These are phyloP conservation scores for Candida sojae DNA, from an alignment of 1,139 yeast species.

Conservation along the genomic window DNA sequence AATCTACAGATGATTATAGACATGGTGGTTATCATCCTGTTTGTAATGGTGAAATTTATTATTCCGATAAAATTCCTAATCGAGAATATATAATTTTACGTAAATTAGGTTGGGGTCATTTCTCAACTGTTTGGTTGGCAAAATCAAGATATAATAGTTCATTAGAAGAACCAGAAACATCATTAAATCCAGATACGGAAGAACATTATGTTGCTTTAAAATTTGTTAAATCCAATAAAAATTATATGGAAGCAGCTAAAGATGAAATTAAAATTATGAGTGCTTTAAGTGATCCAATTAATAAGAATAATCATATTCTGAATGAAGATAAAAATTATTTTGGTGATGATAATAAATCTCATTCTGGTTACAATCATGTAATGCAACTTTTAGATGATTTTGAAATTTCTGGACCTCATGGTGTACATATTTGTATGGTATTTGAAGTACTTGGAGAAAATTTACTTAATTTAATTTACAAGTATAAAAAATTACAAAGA, in stretches of 20 bases:
- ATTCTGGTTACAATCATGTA: constrained; percentile 42
- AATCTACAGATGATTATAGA: constrained; percentile 37
- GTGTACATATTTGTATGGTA: constrained; percentile 46
- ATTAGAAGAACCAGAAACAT: constrained; percentile 4
- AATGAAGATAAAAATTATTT: constrained; percentile 17
- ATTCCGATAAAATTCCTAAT: constrained; percentile 25
- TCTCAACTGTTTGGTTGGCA: constrained; percentile 88
- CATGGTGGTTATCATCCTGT: constrained; percentile 48
- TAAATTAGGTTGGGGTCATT: constrained; percentile 83
- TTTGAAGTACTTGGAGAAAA: constrained; percentile 47
- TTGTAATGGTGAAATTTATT: constrained; percentile 38
- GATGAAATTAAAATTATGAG: constrained; percentile 41
- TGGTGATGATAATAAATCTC: constrained; percentile 16
- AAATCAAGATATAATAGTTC: constrained; percentile 31
- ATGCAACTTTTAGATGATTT: constrained; percentile 43
- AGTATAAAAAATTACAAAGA: constrained; percentile 29
- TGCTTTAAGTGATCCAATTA: constrained; percentile 20
- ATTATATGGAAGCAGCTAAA: constrained; percentile 44
- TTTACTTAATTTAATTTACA: constrained; percentile 38
- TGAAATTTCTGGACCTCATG: constrained; percentile 43
- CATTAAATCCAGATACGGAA: constrained; percentile 7
- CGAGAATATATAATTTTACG: constrained; percentile 35
- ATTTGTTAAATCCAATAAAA: constrained; percentile 40
- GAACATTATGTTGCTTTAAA: constrained; percentile 44
- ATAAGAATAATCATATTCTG: constrained; percentile 28